phyloP scores from a whole-genome alignment of 331 rosid species.

The Dryas integrifolia region DNA sequence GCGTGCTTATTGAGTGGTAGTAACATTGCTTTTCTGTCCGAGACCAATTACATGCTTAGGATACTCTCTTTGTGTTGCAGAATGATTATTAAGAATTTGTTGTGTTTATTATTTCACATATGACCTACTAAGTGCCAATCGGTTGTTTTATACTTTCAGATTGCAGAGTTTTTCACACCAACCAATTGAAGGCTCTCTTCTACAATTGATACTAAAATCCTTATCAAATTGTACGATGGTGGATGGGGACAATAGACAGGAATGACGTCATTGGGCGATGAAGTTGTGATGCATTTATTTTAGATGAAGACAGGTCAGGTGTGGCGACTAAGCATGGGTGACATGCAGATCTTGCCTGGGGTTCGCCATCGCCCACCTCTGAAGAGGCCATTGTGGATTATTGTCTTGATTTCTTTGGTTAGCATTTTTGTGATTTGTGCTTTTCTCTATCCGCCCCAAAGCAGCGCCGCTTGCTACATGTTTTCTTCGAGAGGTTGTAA shows the following conservation, averaged over 20 bases:
- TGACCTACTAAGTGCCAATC: slow-evolving; percentile 10
- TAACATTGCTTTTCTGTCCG: background rate
- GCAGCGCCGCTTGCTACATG: slow-evolving; percentile 68
- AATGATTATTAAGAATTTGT: background rate
- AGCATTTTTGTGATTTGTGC: slow-evolving; percentile 73
- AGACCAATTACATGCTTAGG: background rate
- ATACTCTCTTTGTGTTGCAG: too few relatives aligned
- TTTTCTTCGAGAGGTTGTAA: slow-evolving; percentile 83
- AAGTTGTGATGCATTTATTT: slow-evolving; percentile 36
- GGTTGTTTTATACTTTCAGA: slow-evolving; percentile 12
- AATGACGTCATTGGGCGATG: slow-evolving; percentile 29
- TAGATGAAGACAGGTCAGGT: slow-evolving; percentile 68
- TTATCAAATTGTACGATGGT: background rate
- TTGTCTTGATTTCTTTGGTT: slow-evolving; percentile 77
- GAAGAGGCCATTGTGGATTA: slow-evolving; percentile 88
- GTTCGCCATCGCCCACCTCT: slow-evolving; percentile 79
- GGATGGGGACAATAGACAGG: slow-evolving; percentile 25
- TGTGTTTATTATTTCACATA: background rate
- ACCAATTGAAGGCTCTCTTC: slow-evolving; percentile 20
- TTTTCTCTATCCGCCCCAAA: slow-evolving; percentile 78
- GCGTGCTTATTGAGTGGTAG: background rate
- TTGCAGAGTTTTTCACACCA: slow-evolving; percentile 34
- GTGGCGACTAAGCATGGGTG: slow-evolving; percentile 77
- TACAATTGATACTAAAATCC: slow-evolving; percentile 1
- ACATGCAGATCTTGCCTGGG: slow-evolving; percentile 69